These are phyloP conservation scores for Pythium insidiosum DNA, from an alignment of 352 stramenopile genomes.

Conservation along the genomic window DNA sequence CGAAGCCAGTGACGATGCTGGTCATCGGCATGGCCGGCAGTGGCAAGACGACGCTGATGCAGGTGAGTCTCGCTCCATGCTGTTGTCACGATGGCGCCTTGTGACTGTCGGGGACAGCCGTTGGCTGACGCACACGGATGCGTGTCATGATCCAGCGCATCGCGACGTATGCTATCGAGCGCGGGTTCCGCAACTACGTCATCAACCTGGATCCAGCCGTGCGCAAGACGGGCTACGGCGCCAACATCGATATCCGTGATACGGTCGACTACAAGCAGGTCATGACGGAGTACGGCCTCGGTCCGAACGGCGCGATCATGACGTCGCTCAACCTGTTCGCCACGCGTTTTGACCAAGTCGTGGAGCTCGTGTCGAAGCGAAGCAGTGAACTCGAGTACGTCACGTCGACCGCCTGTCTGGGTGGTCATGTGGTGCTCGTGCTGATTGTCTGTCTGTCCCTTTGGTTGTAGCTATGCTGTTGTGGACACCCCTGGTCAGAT, in stretches of 20 bases:
- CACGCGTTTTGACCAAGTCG: slow-evolving; percentile 99
- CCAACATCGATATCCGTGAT: slow-evolving; percentile 99
- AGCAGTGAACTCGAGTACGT: slow-evolving; percentile 78
- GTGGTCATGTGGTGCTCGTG: slow-evolving; percentile 9
- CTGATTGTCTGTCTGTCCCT: too few species aligned
- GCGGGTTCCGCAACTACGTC: slow-evolving; percentile 86
- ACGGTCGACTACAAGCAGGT: slow-evolving; percentile 99
- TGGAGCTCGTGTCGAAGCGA: slow-evolving; percentile 91
- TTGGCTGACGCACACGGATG: too few species aligned
- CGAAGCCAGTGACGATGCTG: slow-evolving; percentile 66
- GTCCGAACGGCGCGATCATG: slow-evolving; percentile 98
- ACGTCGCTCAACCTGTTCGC: slow-evolving; percentile 99
- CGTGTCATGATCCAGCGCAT: slow-evolving; percentile 36
- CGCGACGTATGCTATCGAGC: slow-evolving; percentile 55
- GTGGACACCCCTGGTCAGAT: slow-evolving; percentile 99
- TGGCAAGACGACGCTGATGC: slow-evolving; percentile 95
- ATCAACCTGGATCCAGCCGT: slow-evolving; percentile 99
- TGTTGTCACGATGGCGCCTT: too few species aligned
- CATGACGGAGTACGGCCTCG: slow-evolving; percentile 97
- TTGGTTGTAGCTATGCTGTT: slow-evolving; percentile 90
- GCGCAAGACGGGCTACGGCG: slow-evolving; percentile 91
- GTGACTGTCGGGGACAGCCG: too few species aligned
- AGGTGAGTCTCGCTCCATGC: slow-evolving; percentile 22
- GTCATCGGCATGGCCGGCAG: slow-evolving; percentile 96
- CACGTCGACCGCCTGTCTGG: not conserved